Percentiles rank a stretch among this genome's conserved stretches.
Evolutionary conservation across 495 filamentous ascomycete genomes (phyloP).

Genomic region (Aspergillus coremiiformis): DNA sequence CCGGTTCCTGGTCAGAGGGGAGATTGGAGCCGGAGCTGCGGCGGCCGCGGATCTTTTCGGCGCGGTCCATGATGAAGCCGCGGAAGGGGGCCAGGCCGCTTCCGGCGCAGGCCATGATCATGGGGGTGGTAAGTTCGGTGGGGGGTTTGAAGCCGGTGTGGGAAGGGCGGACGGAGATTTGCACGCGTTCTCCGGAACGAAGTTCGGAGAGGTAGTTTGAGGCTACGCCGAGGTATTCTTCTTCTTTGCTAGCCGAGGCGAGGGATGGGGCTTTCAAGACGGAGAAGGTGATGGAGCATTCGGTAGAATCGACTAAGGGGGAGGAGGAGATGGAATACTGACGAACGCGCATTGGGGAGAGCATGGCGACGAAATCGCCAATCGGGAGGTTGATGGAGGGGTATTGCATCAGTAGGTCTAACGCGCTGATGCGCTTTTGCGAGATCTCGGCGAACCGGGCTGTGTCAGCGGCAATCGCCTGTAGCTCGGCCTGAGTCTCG

Average conservation of each 20-base stretch:
- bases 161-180: constrained; percentile 25
- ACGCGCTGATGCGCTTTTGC: constrained; percentile 51
- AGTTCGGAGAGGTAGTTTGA: constrained; percentile 22
- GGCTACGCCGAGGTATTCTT: constrained; percentile 50
- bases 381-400: constrained; percentile 49
- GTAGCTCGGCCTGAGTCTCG: constrained; percentile 24
- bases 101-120: constrained; percentile 31
- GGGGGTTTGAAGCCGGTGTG: constrained; percentile 22
- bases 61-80: constrained; percentile 29
- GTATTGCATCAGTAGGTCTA: constrained; percentile 21
- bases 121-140: constrained; percentile 10
- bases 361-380: constrained; percentile 41
- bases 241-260: constrained; percentile 19
- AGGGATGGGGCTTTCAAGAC: constrained; percentile 53
- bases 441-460: constrained; percentile 43
- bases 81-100: constrained; percentile 35
- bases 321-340: constrained; percentile 72
- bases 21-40: constrained; percentile 13
- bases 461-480: constrained; percentile 26
- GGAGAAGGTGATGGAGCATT: constrained; percentile 61
- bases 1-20: constrained; percentile 24
- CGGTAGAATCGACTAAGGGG: constrained; percentile 44
- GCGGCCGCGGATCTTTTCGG: constrained; percentile 43
- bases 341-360: constrained; percentile 52
- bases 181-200: neutral